phyloP scores from a whole-genome alignment of 805 yeast species.

The Saccharomyces kudriavzevii region DNA sequence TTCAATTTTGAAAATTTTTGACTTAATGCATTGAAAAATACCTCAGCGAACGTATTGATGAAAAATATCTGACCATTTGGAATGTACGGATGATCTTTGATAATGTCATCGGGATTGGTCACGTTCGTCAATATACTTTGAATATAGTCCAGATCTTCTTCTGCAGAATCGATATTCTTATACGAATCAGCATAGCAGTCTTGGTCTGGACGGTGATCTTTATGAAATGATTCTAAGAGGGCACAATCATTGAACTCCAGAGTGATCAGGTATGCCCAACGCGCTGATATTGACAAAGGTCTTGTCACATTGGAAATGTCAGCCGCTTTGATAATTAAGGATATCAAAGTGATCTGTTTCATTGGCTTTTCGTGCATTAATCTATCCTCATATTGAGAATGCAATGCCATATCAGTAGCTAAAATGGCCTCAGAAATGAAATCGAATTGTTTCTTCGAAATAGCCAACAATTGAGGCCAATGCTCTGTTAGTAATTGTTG shows the following conservation, averaged over 20 bases:
- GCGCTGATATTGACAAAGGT: slow-evolving; percentile 62
- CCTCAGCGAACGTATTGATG: slow-evolving; percentile 71
- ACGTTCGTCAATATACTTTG: slow-evolving; percentile 2
- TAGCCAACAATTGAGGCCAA: slow-evolving; percentile 37
- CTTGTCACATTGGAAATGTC: slow-evolving; percentile 92
- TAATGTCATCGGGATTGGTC: slow-evolving; percentile 31
- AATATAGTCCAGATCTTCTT: slow-evolving; percentile 6
- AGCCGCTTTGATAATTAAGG: slow-evolving; percentile 82
- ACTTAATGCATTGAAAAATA: slow-evolving; percentile 60
- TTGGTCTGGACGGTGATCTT: not conserved
- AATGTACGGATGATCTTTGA: slow-evolving; percentile 41
- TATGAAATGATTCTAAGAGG: slow-evolving; percentile 34
- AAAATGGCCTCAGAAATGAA: slow-evolving; percentile 35
- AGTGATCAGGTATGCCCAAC: slow-evolving; percentile 79
- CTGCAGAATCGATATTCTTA: not conserved
- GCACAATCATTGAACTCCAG: slow-evolving; percentile 69
- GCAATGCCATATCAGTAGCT: slow-evolving; percentile 92
- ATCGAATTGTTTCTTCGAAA: slow-evolving; percentile 13
- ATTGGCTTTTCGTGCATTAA: slow-evolving; percentile 27
- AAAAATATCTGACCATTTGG: slow-evolving; percentile 75
- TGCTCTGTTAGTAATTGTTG: slow-evolving; percentile 41
- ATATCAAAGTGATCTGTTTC: slow-evolving; percentile 41
- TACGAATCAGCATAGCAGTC: slow-evolving; percentile 5
- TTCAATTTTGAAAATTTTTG: slow-evolving; percentile 51
- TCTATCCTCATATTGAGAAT: slow-evolving; percentile 57